These are phyloP conservation scores for Fraxinus greggii DNA, from an alignment of 305 asterid species.

Conservation along the genomic window DNA sequence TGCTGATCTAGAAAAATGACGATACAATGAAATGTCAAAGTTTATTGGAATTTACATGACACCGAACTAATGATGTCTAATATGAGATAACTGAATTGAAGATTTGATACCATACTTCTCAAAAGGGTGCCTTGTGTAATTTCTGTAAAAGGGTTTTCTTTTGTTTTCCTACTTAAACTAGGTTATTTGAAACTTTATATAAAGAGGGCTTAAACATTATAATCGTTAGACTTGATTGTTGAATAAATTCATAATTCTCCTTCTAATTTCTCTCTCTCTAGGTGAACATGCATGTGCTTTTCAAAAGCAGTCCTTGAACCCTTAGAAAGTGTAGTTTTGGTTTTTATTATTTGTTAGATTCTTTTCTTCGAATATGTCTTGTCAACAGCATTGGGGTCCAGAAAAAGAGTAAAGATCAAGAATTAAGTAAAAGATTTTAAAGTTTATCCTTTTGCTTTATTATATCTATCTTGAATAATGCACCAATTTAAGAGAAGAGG, in stretches of 20 bases:
- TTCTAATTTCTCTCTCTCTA: neutral
- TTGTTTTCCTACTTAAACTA: neutral
- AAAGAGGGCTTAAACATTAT: neutral
- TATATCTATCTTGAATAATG: neutral
- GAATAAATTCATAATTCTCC: neutral
- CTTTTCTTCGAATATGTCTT: neutral
- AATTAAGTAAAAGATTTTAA: too few species aligned
- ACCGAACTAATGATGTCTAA: neutral
- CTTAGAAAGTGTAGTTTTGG: neutral
- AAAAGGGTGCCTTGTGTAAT: neutral
- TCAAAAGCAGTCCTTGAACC: neutral
- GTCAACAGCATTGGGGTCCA: neutral
- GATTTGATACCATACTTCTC: neutral
- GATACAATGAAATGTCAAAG: neutral
- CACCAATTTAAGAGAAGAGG: neutral
- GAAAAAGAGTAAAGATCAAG: neutral
- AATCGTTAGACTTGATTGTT: too few species aligned
- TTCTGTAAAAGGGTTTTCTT: neutral
- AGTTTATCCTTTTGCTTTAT: too few species aligned
- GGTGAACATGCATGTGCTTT: neutral
- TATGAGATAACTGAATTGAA: neutral
- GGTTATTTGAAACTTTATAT: neutral
- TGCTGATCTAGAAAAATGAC: neutral
- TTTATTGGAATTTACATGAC: neutral
- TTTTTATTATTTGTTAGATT: neutral